phyloP scores from a whole-genome alignment of 2,329 filamentous ascomycete species.

The Fusarium anguioides region DNA sequence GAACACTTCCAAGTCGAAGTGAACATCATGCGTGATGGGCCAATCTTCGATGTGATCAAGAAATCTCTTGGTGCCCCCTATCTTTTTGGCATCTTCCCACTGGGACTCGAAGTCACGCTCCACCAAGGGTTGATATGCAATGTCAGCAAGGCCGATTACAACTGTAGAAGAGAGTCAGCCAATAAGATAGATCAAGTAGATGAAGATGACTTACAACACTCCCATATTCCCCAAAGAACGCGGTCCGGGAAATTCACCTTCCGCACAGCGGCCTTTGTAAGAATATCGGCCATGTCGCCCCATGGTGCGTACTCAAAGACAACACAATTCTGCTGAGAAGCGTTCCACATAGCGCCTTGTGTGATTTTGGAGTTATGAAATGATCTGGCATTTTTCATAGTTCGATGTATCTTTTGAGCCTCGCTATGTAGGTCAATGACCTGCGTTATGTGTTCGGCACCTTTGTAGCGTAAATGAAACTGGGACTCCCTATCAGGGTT shows the following conservation, averaged over 20 bases:
- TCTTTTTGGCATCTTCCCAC: slow-evolving; percentile 9
- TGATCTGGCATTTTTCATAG: slow-evolving; percentile 5
- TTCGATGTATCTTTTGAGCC: slow-evolving; percentile 12
- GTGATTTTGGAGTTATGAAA: not conserved
- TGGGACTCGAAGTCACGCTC: slow-evolving; percentile 27
- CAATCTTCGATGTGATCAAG: slow-evolving; percentile 7
- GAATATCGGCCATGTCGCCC: slow-evolving; percentile 38
- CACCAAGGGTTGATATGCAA: slow-evolving; percentile 42
- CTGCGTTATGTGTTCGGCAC: slow-evolving; percentile 46
- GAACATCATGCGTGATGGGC: slow-evolving; percentile 43
- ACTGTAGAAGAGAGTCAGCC: slow-evolving; percentile 37
- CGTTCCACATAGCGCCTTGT: slow-evolving; percentile 3
- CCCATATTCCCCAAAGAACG: slow-evolving; percentile 48
- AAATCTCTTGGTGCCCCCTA: not conserved
- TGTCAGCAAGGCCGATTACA: slow-evolving; percentile 42
- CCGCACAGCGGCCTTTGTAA: slow-evolving; percentile 13
- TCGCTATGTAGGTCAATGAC: slow-evolving; percentile 36
- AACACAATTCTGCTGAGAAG: slow-evolving; percentile 14
- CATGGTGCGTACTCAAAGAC: slow-evolving; percentile 45
- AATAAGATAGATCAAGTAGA: not conserved
- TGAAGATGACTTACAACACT: slow-evolving; percentile 42
- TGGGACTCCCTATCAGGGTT: slow-evolving; percentile 21
- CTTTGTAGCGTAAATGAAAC: slow-evolving; percentile 45
- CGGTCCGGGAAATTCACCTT: slow-evolving; percentile 24
- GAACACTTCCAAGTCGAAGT: slow-evolving; percentile 46